Conservation (phyloP, 495 filamentous ascomycete species). For the Trichoderma parareesei region DNA sequence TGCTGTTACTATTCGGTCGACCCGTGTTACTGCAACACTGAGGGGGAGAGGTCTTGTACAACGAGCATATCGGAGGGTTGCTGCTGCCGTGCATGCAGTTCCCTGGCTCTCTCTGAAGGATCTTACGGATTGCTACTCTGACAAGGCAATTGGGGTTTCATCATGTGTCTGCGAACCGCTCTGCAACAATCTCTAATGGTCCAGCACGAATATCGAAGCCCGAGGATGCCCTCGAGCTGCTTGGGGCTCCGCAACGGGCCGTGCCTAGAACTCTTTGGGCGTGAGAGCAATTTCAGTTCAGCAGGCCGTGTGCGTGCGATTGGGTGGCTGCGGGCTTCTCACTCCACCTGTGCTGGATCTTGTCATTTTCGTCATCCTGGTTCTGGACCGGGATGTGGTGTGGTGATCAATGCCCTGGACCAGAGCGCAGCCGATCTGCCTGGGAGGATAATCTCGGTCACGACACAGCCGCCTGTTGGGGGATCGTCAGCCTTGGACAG, state of each 20-base stretch:
- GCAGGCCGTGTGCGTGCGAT: background rate
- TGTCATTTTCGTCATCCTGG: background rate
- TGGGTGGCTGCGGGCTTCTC: background rate
- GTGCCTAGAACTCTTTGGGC: conserved; percentile 9
- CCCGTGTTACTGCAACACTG: too few relatives aligned
- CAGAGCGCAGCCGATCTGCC: background rate
- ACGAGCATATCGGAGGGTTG: too few relatives aligned
- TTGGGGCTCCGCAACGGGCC: conserved; percentile 6
- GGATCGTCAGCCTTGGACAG: too few relatives aligned
- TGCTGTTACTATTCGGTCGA: too few relatives aligned
- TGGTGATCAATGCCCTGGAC: background rate
- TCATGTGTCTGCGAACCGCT: too few relatives aligned
- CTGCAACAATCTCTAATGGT: too few relatives aligned
- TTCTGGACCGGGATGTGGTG: background rate
- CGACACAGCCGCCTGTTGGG: background rate
- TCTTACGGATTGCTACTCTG: too few relatives aligned
- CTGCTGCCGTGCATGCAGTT: background rate
- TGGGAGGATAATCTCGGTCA: background rate
- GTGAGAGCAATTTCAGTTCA: background rate
- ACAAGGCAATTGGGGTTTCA: too few relatives aligned
- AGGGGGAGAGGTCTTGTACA: too few relatives aligned
- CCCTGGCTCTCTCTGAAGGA: background rate
- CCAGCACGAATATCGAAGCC: too few relatives aligned
- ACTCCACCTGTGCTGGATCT: conserved; percentile 1
- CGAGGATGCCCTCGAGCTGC: background rate